phyloP scores from a whole-genome alignment of 306 rosid genomes.

The Cicer cuneatum region DNA sequence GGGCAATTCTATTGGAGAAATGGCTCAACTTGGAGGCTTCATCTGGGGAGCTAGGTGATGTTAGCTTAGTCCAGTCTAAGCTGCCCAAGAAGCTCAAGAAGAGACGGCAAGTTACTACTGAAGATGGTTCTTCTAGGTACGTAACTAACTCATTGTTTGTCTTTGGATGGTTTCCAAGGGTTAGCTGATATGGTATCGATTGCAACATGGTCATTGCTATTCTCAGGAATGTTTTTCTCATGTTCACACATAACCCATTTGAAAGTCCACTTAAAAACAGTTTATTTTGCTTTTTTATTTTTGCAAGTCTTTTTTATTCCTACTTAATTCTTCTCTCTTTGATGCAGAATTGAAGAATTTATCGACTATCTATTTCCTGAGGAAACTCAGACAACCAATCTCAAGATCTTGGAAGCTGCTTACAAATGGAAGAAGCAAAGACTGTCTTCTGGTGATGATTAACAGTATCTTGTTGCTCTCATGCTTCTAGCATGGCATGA shows the following conservation, averaged over 20 bases:
- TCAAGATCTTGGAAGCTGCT: conserved; percentile 92
- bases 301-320: background rate
- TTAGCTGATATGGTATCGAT: background rate
- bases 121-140: too few species aligned
- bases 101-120: too few species aligned
- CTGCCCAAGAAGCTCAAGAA: too few species aligned
- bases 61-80: too few species aligned
- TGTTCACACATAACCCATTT: background rate
- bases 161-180: conserved; percentile 3
- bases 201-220: background rate
- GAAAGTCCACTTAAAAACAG: background rate
- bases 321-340: conserved; percentile 35
- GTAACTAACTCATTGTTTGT: too few species aligned
- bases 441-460: conserved; percentile 58
- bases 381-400: conserved; percentile 81
- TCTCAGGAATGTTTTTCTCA: background rate
- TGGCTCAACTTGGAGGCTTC: too few species aligned
- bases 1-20: too few species aligned
- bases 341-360: too few species aligned
- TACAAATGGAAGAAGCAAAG: conserved; percentile 91
- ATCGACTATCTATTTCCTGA: conserved; percentile 82
- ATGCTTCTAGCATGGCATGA: conserved; percentile 3
- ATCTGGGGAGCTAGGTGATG: too few species aligned
- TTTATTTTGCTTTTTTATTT: background rate
- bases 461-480: background rate